These are phyloP conservation scores for Penicillium canescens DNA, from an alignment of 495 filamentous ascomycete genomes.

Conservation along the genomic window DNA sequence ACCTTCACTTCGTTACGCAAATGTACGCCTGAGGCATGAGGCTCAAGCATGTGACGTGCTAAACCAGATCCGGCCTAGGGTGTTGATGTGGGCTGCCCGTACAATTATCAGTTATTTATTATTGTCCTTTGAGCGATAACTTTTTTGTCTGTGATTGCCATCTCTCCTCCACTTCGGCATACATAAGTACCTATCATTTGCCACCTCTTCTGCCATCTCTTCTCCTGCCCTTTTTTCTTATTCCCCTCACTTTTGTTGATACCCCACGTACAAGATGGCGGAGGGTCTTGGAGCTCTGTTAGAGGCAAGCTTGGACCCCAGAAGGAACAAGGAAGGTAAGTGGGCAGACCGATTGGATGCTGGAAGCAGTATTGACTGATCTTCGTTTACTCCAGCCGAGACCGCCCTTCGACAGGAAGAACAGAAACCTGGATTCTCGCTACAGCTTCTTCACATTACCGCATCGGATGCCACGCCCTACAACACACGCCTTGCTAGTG, in stretches of 20 bases:
- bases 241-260: constrained; percentile 23
- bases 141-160: constrained; percentile 7
- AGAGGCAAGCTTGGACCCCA: constrained; percentile 81
- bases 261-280: constrained; percentile 64
- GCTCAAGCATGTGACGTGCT: constrained; percentile 25
- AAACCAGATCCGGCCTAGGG: constrained; percentile 18
- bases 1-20: constrained; percentile 31
- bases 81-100: constrained; percentile 29
- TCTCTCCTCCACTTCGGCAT: not conserved
- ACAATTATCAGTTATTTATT: constrained; percentile 26
- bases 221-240: constrained; percentile 7
- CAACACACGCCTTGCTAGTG: constrained; percentile 84
- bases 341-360: not conserved
- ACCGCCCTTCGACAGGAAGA: constrained; percentile 70
- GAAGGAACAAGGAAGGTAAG: constrained; percentile 84
- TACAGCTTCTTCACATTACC: constrained; percentile 84
- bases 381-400: constrained; percentile 63
- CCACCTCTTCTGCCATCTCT: not conserved
- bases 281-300: constrained; percentile 72
- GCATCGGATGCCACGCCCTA: constrained; percentile 64
- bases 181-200: not conserved
- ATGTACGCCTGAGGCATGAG: constrained; percentile 12
- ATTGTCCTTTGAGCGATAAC: constrained; percentile 19
- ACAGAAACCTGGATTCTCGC: constrained; percentile 79
- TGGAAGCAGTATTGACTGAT: constrained; percentile 15